Evolutionary conservation across 345 rosid species (phyloP).

Genomic region (Eucalyptus shirleyi): DNA sequence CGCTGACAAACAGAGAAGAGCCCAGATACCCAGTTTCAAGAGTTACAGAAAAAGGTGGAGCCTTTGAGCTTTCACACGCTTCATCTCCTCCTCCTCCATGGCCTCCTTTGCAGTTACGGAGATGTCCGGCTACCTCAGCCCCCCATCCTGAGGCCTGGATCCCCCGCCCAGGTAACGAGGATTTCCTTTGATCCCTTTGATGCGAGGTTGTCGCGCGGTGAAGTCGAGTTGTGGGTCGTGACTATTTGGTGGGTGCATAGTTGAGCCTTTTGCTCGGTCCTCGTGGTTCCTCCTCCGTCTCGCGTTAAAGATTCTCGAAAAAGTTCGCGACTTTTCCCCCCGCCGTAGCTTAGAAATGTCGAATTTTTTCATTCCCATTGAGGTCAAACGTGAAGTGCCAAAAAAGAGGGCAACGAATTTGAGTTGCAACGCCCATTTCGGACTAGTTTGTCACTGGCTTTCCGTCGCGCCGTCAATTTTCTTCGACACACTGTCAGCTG

Average conservation of each 20-base stretch:
- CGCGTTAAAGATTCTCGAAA: not conserved
- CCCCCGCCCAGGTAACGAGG: not conserved
- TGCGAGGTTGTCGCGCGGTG: not conserved
- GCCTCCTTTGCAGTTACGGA: not conserved
- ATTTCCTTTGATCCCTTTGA: not conserved
- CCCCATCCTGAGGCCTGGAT: not conserved
- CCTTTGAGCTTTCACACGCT: not conserved
- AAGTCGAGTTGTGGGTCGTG: not conserved
- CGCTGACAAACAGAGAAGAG: not conserved
- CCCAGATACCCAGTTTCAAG: not conserved
- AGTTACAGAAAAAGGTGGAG: not conserved
- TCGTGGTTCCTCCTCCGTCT: not conserved
- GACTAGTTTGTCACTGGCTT: not conserved
- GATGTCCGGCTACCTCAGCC: not conserved
- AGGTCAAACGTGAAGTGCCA: not conserved
- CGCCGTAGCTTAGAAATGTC: not conserved
- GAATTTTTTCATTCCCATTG: not conserved
- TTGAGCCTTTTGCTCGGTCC: not conserved
- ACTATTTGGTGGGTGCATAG: not conserved
- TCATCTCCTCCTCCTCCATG: not conserved
- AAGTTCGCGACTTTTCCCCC: not conserved
- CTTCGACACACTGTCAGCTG: not conserved
- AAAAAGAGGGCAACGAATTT: not conserved
- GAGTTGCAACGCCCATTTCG: not conserved
- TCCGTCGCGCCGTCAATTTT: not conserved